phyloP scores from a whole-genome alignment of 768 basidiomycete species.

The Lentinula sp. region DNA sequence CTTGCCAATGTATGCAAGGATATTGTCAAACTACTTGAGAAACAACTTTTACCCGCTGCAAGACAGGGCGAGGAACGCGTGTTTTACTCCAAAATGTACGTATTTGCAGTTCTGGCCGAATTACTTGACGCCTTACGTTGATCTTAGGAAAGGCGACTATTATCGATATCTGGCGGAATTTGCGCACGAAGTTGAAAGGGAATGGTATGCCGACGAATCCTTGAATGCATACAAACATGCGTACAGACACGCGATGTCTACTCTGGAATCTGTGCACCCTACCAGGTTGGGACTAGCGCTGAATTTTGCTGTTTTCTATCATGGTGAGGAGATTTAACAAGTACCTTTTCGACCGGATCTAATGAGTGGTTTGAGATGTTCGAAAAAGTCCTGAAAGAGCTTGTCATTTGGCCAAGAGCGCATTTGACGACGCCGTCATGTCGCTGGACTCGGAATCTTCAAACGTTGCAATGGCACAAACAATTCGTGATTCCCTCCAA shows the following conservation, averaged over 20 bases:
- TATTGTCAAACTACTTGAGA: constrained; percentile 65
- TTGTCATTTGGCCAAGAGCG: constrained; percentile 86
- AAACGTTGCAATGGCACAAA: constrained; percentile 31
- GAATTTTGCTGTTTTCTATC: constrained; percentile 94
- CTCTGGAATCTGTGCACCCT: constrained; percentile 75
- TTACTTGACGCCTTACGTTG: not conserved
- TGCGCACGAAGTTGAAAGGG: constrained; percentile 63
- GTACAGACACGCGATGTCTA: constrained; percentile 73
- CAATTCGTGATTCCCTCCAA: constrained; percentile 68
- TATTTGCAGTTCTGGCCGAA: not conserved
- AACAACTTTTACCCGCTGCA: constrained; percentile 39
- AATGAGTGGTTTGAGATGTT: constrained; percentile 43
- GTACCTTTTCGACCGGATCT: not conserved
- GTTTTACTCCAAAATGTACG: constrained; percentile 87
- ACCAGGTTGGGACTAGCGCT: constrained; percentile 84
- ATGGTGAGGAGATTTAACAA: constrained; percentile 27
- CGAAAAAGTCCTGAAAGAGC: constrained; percentile 80
- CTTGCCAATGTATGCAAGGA: constrained; percentile 75
- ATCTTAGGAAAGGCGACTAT: constrained; percentile 77
- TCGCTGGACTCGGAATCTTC: constrained; percentile 38
- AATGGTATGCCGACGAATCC: constrained; percentile 65
- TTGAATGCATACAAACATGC: constrained; percentile 83
- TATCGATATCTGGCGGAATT: constrained; percentile 89
- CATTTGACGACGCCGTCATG: constrained; percentile 84
- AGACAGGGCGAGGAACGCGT: constrained; percentile 77